Conservation (phyloP, 2,329 filamentous ascomycete genomes). For the Aspergillus niger region DNA sequence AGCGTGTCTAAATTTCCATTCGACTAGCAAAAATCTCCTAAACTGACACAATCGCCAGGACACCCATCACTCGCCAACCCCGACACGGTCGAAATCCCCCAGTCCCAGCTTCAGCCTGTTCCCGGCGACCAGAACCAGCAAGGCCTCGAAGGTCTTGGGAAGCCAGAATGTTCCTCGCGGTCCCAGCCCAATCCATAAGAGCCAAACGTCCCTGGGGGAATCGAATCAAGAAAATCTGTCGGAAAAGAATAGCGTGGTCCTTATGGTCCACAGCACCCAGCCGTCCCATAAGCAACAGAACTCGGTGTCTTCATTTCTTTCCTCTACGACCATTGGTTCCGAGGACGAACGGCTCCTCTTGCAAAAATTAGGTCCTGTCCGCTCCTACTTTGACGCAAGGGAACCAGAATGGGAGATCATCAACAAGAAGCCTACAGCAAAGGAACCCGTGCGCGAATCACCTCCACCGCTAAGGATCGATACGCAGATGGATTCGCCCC, state of each 20-base stretch:
- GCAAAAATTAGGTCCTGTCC: slow-evolving; percentile 19
- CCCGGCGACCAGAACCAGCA: slow-evolving; percentile 36
- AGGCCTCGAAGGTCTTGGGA: slow-evolving; percentile 33
- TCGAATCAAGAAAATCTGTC: slow-evolving; percentile 19
- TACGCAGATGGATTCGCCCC: slow-evolving; percentile 18
- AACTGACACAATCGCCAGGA: slow-evolving; percentile 6
- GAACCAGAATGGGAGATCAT: slow-evolving; percentile 30
- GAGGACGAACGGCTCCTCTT: slow-evolving; percentile 21
- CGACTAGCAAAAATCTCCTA: not conserved
- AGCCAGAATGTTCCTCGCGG: slow-evolving; percentile 34
- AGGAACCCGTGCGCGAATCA: not conserved
- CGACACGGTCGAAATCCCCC: slow-evolving; percentile 36
- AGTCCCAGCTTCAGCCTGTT: slow-evolving; percentile 44
- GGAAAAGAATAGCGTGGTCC: slow-evolving; percentile 10
- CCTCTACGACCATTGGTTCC: slow-evolving; percentile 16
- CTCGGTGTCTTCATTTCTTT: slow-evolving; percentile 24
- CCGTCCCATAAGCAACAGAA: slow-evolving; percentile 18
- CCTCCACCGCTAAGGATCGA: slow-evolving; percentile 15
- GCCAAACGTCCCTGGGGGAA: slow-evolving; percentile 22
- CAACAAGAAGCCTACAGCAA: slow-evolving; percentile 16
- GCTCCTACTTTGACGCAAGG: slow-evolving; percentile 19
- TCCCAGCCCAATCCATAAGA: slow-evolving; percentile 28
- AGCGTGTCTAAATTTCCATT: slow-evolving; percentile 14
- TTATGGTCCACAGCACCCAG: slow-evolving; percentile 9
- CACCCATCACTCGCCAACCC: slow-evolving; percentile 21